Evolutionary conservation across 345 rosid genomes (phyloP).

Genomic region (Draba incana): DNA sequence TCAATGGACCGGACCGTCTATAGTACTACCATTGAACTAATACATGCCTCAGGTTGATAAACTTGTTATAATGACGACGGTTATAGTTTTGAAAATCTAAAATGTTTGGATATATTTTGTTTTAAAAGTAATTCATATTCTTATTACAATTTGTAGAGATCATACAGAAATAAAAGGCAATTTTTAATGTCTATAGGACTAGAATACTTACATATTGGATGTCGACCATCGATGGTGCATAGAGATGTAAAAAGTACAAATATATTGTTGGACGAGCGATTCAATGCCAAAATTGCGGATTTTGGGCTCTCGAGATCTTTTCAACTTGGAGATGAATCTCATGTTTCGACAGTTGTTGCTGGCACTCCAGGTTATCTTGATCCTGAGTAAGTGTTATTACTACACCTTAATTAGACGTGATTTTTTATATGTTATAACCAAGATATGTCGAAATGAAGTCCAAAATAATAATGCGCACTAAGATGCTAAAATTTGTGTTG

Average conservation of each 20-base stretch:
- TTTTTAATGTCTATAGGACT: not conserved
- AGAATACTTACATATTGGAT: constrained; percentile 20
- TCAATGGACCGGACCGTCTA: no score
- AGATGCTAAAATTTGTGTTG: not conserved
- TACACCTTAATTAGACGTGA: no score
- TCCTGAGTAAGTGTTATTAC: constrained; percentile 29
- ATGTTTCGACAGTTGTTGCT: constrained; percentile 12
- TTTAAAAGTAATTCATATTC: no score
- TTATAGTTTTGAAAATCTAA: no score
- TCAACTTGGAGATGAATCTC: constrained; percentile 27
- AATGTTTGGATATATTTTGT: no score
- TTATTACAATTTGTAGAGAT: not conserved
- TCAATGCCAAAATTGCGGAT: constrained; percentile 42
- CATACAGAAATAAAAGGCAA: not conserved
- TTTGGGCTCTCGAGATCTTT: constrained; percentile 38
- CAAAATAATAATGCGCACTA: no score
- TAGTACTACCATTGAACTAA: no score
- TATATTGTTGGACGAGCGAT: constrained; percentile 41
- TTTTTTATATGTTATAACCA: not conserved
- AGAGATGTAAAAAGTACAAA: constrained; percentile 18
- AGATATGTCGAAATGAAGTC: not conserved
- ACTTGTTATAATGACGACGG: no score
- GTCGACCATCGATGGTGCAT: constrained; percentile 14
- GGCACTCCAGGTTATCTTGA: constrained; percentile 12
- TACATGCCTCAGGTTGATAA: no score